Evolutionary conservation across 148 eudicot species (phyloP).

Genomic region (Dysphania ambrosioides): DNA sequence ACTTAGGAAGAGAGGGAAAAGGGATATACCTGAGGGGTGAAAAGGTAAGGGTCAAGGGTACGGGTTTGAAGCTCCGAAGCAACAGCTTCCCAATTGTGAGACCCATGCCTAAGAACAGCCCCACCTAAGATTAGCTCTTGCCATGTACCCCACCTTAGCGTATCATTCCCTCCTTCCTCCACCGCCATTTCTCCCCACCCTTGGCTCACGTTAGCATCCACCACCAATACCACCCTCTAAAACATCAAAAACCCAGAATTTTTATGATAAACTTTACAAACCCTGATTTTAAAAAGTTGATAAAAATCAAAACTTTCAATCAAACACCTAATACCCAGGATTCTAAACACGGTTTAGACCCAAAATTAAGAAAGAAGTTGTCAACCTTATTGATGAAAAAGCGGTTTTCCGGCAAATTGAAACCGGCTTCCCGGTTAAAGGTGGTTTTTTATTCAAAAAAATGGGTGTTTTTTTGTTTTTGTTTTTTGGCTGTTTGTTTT

Average conservation of each 20-base stretch:
- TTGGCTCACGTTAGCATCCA: slow-evolving; percentile 27
- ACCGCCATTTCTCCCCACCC: slow-evolving; percentile 21
- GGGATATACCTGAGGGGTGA: slow-evolving; percentile 60
- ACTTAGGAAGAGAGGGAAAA: not conserved
- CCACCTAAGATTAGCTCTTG: slow-evolving; percentile 75
- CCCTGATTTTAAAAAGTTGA: not conserved
- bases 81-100: slow-evolving; percentile 58
- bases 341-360: not conserved
- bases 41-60: slow-evolving; percentile 40
- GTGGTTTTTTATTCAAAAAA: not conserved
- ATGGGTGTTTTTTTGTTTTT: slow-evolving; percentile 4
- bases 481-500: too few relatives aligned
- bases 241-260: too few relatives aligned
- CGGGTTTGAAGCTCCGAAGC: slow-evolving; percentile 75
- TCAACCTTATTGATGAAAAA: not conserved
- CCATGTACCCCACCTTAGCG: slow-evolving; percentile 76
- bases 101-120: slow-evolving; percentile 72
- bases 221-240: too few relatives aligned
- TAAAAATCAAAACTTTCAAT: too few relatives aligned
- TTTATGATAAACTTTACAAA: not conserved
- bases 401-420: slow-evolving; percentile 29
- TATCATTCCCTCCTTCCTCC: slow-evolving; percentile 26
- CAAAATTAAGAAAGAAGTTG: not conserved
- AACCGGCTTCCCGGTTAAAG: too few relatives aligned
- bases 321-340: slow-evolving; percentile 20